Percentiles rank a stretch among this genome's conserved stretches.
These are phyloP conservation scores for Acanthochlamys bracteata DNA, from an alignment of 106 monocot genomes.

Conservation along the genomic window DNA sequence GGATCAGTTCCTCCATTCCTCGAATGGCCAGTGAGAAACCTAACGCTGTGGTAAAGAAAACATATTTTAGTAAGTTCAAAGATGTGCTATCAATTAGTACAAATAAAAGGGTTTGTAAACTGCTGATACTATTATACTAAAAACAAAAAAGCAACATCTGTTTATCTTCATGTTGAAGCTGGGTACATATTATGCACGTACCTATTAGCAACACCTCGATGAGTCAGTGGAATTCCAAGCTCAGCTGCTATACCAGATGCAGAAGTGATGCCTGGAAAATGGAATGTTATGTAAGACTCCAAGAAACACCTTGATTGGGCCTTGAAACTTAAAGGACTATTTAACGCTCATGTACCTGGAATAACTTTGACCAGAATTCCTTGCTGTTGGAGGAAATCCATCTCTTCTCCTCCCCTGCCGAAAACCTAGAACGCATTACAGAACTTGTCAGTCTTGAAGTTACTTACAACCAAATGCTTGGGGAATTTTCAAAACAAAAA, in stretches of 20 bases:
- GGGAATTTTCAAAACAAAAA: too few species aligned
- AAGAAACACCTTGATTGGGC: background rate
- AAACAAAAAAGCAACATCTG: too few species aligned
- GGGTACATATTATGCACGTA: too few species aligned
- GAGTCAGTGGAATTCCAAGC: slow-evolving; percentile 92
- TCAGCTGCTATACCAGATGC: slow-evolving; percentile 98
- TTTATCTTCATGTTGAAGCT: too few species aligned
- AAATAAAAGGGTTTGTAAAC: too few species aligned
- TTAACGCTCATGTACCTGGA: slow-evolving; percentile 54
- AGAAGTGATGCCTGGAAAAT: slow-evolving; percentile 76
- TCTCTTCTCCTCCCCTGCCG: slow-evolving; percentile 98
- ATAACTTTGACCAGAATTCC: slow-evolving; percentile 87
- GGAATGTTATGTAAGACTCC: background rate
- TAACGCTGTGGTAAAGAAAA: slow-evolving; percentile 50
- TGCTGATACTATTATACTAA: too few species aligned
- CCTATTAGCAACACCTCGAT: slow-evolving; percentile 96
- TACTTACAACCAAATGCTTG: too few species aligned
- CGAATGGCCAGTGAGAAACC: slow-evolving; percentile 90
- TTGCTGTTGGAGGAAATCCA: slow-evolving; percentile 87
- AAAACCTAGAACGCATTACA: slow-evolving; percentile 55
- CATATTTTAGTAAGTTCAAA: too few species aligned
- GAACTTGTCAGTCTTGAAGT: background rate
- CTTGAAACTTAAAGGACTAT: background rate
- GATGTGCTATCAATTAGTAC: too few species aligned
- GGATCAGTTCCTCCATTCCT: slow-evolving; percentile 93